Percentiles rank a stretch among this genome's conserved stretches.
phyloP scores from a whole-genome alignment of 352 stramenopile genomes.

The Aphanomyces stellatus region DNA sequence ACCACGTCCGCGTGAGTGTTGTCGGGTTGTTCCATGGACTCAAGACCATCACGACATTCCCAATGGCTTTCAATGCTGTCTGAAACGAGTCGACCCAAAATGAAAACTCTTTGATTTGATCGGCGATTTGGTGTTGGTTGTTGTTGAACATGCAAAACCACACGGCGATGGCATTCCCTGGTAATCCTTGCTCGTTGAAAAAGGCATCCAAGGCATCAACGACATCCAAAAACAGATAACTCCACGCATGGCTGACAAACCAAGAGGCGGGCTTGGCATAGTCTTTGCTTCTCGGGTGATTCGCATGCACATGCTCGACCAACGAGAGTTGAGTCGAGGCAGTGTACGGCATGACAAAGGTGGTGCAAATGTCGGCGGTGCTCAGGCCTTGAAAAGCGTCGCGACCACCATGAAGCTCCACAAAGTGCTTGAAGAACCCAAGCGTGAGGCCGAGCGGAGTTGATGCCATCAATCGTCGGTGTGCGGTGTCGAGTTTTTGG shows the following conservation, averaged over 20 bases:
- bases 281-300: not conserved
- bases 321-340: not conserved
- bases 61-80: not conserved
- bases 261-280: not conserved
- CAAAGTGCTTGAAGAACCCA: not conserved
- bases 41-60: slow-evolving; percentile 1
- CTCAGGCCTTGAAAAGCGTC: not conserved
- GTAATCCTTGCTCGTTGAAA: not conserved
- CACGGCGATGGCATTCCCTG: not conserved
- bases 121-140: slow-evolving; percentile 1
- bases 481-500: too few species aligned
- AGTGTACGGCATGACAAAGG: slow-evolving; percentile 3
- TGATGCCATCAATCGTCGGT: too few species aligned
- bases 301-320: not conserved
- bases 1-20: not conserved
- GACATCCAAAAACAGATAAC: not conserved
- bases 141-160: slow-evolving; percentile 20
- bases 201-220: not conserved
- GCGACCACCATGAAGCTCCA: not conserved
- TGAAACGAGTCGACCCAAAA: not conserved
- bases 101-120: not conserved
- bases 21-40: not conserved
- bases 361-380: not conserved
- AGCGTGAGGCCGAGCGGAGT: slow-evolving; percentile 8
- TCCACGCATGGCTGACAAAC: slow-evolving; percentile 4